Evolutionary conservation across 306 rosid species (phyloP), one percentile per base, ranked within the genome.

Genomic region (Nissolia schottii): DNA sequence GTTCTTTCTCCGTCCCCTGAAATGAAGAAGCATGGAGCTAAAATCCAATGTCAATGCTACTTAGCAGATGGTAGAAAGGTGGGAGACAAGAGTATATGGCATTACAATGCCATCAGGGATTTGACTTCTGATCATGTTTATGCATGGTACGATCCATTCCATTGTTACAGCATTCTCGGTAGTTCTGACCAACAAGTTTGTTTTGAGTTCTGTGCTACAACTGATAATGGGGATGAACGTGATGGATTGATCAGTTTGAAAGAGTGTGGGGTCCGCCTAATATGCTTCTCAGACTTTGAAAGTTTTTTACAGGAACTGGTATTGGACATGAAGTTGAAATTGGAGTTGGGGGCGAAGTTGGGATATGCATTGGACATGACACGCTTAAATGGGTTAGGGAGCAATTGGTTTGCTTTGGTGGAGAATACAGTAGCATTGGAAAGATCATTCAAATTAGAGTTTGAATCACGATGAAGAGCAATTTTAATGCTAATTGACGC

Each of bases 71-170:
- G 55, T 16, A 10, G 1, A 11, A 18, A 10, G 19, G 15, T 60
- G 8, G 48, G 46, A 8, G 0, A 35, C 6, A n/a, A 1, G 3
- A 3, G 28, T 10, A 34, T 3, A 18, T 34, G 45, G 46, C 16
- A 60, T 20, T 0, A 6, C 14, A 0, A 20, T 11, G 3, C 11
- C 4, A 22, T 13, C 6, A 3, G 2, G 6, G 25, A 57, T 5
- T 34, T 35, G 67, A n/a, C n/a, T n/a, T 32, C 29, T 2, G 66
- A 57, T 38, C 51, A 70, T 55, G 65, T 70, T 15, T 41, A 7
- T 34, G 3, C 19, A 18, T 72, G 77, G 77, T 72, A 72, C 7
- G 77, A 72, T 59, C 25, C 49, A 11, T 64, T 32, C 9, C 48
- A 60, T 10, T 32, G 4, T 34, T n/a, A 35, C 15, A 60, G 7